These are phyloP conservation scores for Globisporangium nodosum DNA, from an alignment of 352 stramenopile species.

Conservation along the genomic window DNA sequence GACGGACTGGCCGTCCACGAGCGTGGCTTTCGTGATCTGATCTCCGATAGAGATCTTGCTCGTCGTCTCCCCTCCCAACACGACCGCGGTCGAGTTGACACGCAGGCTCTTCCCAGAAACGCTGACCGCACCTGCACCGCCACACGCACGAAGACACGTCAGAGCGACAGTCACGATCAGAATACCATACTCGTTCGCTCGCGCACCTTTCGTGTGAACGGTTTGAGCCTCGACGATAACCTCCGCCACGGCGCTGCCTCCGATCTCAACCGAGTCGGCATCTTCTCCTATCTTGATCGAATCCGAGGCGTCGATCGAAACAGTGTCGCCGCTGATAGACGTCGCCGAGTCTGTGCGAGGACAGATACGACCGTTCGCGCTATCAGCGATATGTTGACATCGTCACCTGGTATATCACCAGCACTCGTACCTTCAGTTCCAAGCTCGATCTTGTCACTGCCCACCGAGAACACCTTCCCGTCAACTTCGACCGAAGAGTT, in stretches of 20 bases:
- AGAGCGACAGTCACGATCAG: not conserved
- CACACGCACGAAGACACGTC: not conserved
- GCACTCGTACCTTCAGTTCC: slow-evolving; percentile 4
- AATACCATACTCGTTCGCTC: not conserved
- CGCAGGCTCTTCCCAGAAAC: slow-evolving; percentile 19
- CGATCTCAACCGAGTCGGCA: slow-evolving; percentile 8
- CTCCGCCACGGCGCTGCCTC: slow-evolving; percentile 12
- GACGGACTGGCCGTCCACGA: slow-evolving; percentile 11
- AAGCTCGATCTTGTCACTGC: slow-evolving; percentile 9
- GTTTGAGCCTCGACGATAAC: slow-evolving; percentile 14
- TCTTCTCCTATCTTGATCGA: slow-evolving; percentile 6
- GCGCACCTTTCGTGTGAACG: slow-evolving; percentile 22
- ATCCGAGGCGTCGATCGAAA: slow-evolving; percentile 5
- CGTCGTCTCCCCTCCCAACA: slow-evolving; percentile 29
- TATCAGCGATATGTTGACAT: not conserved
- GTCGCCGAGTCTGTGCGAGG: slow-evolving; percentile 2
- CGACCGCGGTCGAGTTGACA: slow-evolving; percentile 22
- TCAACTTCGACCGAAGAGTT: slow-evolving; percentile 6
- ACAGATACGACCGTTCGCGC: not conserved
- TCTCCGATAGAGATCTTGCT: slow-evolving; percentile 27
- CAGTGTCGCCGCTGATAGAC: not conserved
- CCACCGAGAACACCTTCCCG: slow-evolving; percentile 5
- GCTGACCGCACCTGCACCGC: slow-evolving; percentile 16
- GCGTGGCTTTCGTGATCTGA: slow-evolving; percentile 15
- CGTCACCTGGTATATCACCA: not conserved